These are phyloP conservation scores for Fraxinus sp. DNA, from an alignment of 305 asterid species.

Conservation along the genomic window DNA sequence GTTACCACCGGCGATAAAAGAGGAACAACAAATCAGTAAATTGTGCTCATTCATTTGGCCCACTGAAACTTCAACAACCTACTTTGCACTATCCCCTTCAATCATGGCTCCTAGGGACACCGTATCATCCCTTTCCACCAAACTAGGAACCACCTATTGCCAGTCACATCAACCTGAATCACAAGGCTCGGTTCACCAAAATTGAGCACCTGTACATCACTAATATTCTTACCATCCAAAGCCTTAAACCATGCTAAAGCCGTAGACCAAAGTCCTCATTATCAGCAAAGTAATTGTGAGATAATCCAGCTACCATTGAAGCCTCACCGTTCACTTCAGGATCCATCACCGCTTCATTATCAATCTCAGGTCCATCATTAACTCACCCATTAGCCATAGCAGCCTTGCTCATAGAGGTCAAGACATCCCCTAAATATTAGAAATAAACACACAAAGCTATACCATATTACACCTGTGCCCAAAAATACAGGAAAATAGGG, in stretches of 20 bases:
- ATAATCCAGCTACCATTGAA: not conserved
- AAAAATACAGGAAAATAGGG: not conserved
- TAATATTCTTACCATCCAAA: not conserved
- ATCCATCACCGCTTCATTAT: not conserved
- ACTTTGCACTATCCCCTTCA: not conserved
- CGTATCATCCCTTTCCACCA: not conserved
- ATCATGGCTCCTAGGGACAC: not conserved
- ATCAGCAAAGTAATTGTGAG: not conserved
- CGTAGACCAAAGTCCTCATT: not conserved
- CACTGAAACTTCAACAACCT: not conserved
- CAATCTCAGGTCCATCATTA: not conserved
- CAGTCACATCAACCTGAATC: not conserved
- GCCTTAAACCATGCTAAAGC: not conserved
- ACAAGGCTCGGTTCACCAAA: not conserved
- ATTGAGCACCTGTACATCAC: not conserved
- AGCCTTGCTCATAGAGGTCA: not conserved
- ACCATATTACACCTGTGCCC: not conserved
- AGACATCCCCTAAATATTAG: not conserved
- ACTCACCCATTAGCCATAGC: not conserved
- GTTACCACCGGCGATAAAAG: not conserved
- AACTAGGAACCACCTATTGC: not conserved
- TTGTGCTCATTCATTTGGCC: not conserved
- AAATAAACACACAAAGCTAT: not conserved
- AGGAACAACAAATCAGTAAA: not conserved
- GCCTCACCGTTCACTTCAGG: not conserved